Evolutionary conservation across 352 stramenopile genomes (phyloP).

Genomic region (Halophytophthora polymorphica): DNA sequence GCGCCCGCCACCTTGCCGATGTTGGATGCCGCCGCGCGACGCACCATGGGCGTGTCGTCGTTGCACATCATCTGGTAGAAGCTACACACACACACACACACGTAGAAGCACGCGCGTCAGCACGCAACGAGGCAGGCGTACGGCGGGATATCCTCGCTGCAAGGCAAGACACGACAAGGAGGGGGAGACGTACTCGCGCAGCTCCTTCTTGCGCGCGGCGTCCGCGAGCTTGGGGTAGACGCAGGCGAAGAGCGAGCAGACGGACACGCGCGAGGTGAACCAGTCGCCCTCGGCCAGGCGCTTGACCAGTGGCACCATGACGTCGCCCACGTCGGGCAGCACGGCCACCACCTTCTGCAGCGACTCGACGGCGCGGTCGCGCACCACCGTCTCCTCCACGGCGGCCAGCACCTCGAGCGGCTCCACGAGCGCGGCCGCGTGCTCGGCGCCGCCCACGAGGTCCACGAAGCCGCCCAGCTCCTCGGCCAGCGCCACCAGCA

Average conservation of each 20-base stretch:
- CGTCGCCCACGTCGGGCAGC: conserved; percentile 53
- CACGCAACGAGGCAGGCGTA: too few species aligned
- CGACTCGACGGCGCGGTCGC: conserved; percentile 76
- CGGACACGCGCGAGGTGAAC: conserved; percentile 87
- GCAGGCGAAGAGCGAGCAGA: conserved; percentile 77
- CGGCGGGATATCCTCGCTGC: too few species aligned
- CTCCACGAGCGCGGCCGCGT: conserved; percentile 74
- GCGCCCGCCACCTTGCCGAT: conserved; percentile 75
- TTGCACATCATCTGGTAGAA: conserved; percentile 79
- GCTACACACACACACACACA: conserved; percentile 24
- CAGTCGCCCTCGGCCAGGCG: conserved; percentile 81
- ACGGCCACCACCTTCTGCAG: conserved; percentile 73
- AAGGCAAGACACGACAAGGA: conserved; percentile 14
- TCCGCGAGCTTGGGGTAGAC: conserved; percentile 68
- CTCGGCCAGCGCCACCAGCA: conserved; percentile 89
- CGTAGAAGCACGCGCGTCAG: too few species aligned
- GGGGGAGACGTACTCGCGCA: too few species aligned
- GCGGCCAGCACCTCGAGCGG: conserved; percentile 89
- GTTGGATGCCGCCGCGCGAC: conserved; percentile 73
- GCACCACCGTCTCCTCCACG: conserved; percentile 94
- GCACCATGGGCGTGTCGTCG: conserved; percentile 88
- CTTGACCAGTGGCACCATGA: conserved; percentile 76
- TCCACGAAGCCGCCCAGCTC: conserved; percentile 91
- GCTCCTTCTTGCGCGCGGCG: conserved; percentile 64
- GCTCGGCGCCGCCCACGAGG: conserved; percentile 68